Conservation (phyloP, 2,329 filamentous ascomycete genomes). For the Aspergillus sp. region DNA sequence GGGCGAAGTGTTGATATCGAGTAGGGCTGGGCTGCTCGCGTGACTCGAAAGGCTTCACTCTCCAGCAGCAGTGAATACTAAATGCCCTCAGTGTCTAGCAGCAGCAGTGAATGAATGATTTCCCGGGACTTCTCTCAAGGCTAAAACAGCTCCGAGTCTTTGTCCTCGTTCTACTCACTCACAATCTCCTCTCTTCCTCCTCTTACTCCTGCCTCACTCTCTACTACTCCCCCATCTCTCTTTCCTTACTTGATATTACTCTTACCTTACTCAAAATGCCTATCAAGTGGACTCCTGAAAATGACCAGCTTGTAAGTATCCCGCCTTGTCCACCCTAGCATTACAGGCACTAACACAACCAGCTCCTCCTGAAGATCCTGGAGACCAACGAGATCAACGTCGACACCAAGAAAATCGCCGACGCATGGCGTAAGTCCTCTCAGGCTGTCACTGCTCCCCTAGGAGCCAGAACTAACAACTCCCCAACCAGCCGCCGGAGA, state of each 20-base stretch:
- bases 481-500: conserved; percentile 9
- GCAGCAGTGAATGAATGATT: neutral
- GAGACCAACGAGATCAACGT: conserved; percentile 29
- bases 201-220: neutral
- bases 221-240: neutral
- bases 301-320: conserved; percentile 26
- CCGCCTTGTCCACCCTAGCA: neutral
- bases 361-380: conserved; percentile 34
- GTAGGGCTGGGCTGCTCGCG: no score
- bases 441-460: neutral
- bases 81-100: no score
- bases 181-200: neutral
- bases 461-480: neutral
- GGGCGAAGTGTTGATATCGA: no score
- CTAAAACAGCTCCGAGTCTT: no score
- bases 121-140: neutral
- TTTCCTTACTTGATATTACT: neutral
- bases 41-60: no score
- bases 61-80: no score
- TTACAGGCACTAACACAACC: neutral
- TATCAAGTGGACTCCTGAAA: conserved; percentile 28
- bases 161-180: neutral
- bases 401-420: conserved; percentile 25
- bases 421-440: conserved; percentile 29
- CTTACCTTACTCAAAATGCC: conserved; percentile 18